A percentile compares a stretch with the other conserved stretches of the same genome.
Evolutionary conservation across 2,329 filamentous ascomycete species (phyloP).

Genomic region (Talaromyces sp.): DNA sequence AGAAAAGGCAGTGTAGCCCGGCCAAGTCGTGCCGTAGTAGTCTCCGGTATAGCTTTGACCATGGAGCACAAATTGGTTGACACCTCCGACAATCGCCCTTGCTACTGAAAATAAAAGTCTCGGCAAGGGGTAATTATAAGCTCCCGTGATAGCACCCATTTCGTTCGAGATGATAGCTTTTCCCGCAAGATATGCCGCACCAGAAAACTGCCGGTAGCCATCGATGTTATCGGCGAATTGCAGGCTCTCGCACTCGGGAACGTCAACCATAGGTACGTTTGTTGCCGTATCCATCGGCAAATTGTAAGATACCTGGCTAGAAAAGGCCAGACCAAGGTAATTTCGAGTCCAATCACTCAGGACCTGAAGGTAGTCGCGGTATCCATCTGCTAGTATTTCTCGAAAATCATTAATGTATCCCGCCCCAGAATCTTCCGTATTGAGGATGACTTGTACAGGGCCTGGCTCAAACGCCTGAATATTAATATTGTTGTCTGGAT

Average conservation of each 20-base stretch:
- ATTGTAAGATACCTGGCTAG: slow-evolving; percentile 42
- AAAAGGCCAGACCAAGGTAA: slow-evolving; percentile 35
- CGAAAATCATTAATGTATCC: neutral
- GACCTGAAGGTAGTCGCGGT: slow-evolving; percentile 33
- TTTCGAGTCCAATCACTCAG: slow-evolving; percentile 29
- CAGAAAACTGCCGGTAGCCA: slow-evolving; percentile 40
- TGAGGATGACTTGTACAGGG: no score
- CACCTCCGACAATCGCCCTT: slow-evolving; percentile 38
- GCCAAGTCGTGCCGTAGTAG: slow-evolving; percentile 51
- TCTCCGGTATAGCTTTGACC: slow-evolving; percentile 41
- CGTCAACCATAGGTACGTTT: slow-evolving; percentile 38
- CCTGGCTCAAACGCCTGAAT: no score
- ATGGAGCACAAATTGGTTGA: slow-evolving; percentile 48
- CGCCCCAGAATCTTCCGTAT: no score
- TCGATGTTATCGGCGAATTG: slow-evolving; percentile 39
- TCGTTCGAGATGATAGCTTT: slow-evolving; percentile 43
- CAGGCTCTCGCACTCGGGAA: slow-evolving; percentile 43
- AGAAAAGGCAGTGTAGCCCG: slow-evolving; percentile 45
- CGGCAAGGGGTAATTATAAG: slow-evolving; percentile 26
- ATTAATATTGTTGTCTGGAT: no score
- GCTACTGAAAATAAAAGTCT: slow-evolving; percentile 38
- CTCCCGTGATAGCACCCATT: slow-evolving; percentile 28
- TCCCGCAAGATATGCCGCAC: slow-evolving; percentile 39
- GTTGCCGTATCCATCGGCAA: slow-evolving; percentile 43
- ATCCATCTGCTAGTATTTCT: slow-evolving; percentile 23